phyloP scores from a whole-genome alignment of 1,284 basidiomycete species.

The Papiliotrema nemorosa region DNA sequence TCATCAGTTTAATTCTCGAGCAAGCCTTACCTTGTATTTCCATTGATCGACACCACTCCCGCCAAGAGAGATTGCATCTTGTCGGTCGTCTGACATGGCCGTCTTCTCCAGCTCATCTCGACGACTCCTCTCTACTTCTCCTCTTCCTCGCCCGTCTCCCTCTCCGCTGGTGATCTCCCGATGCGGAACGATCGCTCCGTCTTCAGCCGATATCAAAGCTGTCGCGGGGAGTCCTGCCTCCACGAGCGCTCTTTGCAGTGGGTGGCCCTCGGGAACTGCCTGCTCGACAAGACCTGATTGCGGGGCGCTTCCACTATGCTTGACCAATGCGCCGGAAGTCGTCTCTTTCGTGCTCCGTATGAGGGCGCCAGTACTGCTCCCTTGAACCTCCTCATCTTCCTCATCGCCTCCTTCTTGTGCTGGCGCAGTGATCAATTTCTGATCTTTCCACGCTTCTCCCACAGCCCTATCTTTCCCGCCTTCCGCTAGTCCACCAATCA shows the following conservation, averaged over 20 bases:
- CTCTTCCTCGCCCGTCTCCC: conserved; percentile 33
- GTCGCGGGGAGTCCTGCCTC: conserved; percentile 48
- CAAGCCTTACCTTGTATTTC: conserved; percentile 70
- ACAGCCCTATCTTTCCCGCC: conserved; percentile 27
- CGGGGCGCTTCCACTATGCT: not conserved
- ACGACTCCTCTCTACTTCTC: conserved; percentile 25
- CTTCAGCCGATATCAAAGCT: conserved; percentile 35
- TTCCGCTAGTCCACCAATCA: conserved; percentile 38
- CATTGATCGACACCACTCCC: conserved; percentile 65
- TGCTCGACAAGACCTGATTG: conserved; percentile 17
- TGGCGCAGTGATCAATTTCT: conserved; percentile 12
- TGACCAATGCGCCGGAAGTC: conserved; percentile 5
- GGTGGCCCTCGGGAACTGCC: conserved; percentile 34
- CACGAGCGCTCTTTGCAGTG: conserved; percentile 40
- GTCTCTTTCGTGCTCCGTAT: conserved; percentile 3
- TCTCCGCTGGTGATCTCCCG: conserved; percentile 34
- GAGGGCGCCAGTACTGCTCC: conserved; percentile 4
- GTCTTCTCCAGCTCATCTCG: conserved; percentile 39
- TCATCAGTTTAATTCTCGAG: conserved; percentile 6
- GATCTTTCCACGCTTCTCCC: conserved; percentile 39
- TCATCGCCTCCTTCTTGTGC: not conserved
- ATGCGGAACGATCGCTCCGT: conserved; percentile 43
- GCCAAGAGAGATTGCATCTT: conserved; percentile 55
- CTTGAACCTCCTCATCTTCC: not conserved
- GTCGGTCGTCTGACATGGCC: conserved; percentile 63